phyloP scores from a whole-genome alignment of 2,329 filamentous ascomycete genomes.

The Hymenotorrendiella dingleyae region DNA sequence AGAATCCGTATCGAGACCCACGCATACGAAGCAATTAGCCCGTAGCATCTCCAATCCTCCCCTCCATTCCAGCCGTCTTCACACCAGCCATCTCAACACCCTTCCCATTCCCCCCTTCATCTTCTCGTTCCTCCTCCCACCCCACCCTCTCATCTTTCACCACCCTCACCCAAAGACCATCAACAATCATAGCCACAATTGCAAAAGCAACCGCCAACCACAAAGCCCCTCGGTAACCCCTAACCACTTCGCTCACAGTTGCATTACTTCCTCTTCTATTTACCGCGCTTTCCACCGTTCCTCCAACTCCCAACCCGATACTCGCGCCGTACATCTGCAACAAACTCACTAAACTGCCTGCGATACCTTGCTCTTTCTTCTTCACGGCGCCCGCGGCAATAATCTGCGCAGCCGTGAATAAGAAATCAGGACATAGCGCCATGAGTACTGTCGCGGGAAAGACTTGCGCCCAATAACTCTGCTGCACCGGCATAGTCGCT shows the following conservation, averaged over 20 bases:
- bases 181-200: constrained; percentile 30
- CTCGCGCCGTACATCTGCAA: constrained; percentile 38
- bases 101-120: background rate
- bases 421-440: constrained; percentile 42
- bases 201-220: constrained; percentile 37
- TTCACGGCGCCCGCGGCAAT: constrained; percentile 47
- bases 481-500: constrained; percentile 40
- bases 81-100: too few relatives aligned
- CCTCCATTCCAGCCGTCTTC: too few relatives aligned
- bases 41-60: too few relatives aligned
- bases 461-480: constrained; percentile 38
- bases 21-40: too few relatives aligned
- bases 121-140: constrained; percentile 22
- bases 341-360: constrained; percentile 41
- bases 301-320: constrained; percentile 38
- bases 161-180: constrained; percentile 35
- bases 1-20: too few relatives aligned
- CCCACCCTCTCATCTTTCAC: constrained; percentile 36
- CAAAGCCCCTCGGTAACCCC: constrained; percentile 35
- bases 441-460: constrained; percentile 36
- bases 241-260: constrained; percentile 24
- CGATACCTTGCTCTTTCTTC: constrained; percentile 42
- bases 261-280: constrained; percentile 14
- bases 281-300: constrained; percentile 32
- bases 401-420: constrained; percentile 45